Conservation (phyloP, 2,329 filamentous ascomycete species). For the Ophiobolus disseminans region DNA sequence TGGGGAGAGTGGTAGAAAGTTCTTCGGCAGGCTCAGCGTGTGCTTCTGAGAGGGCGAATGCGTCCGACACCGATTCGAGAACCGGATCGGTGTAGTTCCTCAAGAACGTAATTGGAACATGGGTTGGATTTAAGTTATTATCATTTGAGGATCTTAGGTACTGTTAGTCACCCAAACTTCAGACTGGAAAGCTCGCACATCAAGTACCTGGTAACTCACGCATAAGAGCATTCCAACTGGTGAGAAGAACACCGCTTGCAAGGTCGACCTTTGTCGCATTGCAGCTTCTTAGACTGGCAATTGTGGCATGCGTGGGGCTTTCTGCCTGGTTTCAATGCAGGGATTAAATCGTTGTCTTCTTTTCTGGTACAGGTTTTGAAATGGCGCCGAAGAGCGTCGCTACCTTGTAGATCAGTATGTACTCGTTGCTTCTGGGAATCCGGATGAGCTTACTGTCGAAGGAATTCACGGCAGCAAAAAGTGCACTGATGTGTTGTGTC, state of each 20-base stretch:
- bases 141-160: background rate
- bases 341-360: background rate
- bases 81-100: slow-evolving; percentile 18
- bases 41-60: slow-evolving; percentile 9
- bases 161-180: background rate
- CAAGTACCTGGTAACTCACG: background rate
- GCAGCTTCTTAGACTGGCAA: too few relatives aligned
- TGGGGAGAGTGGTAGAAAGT: background rate
- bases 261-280: too few relatives aligned
- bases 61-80: slow-evolving; percentile 10
- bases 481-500: slow-evolving; percentile 1
- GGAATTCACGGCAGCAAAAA: slow-evolving; percentile 9
- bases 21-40: background rate
- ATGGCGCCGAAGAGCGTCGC: slow-evolving; percentile 15
- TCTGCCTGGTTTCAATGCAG: slow-evolving; percentile 5
- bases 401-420: background rate
- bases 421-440: background rate
- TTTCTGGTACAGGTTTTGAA: slow-evolving; percentile 7
- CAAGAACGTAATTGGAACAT: slow-evolving; percentile 14
- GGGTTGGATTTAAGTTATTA: background rate
- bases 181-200: background rate
- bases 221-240: slow-evolving; percentile 1
- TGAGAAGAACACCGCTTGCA: too few relatives aligned
- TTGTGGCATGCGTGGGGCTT: slow-evolving; percentile 8
- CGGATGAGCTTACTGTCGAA: slow-evolving; percentile 3